These are phyloP conservation scores for Emericellopsis atlantica DNA, from an alignment of 2,329 filamentous ascomycete genomes.

Conservation along the genomic window DNA sequence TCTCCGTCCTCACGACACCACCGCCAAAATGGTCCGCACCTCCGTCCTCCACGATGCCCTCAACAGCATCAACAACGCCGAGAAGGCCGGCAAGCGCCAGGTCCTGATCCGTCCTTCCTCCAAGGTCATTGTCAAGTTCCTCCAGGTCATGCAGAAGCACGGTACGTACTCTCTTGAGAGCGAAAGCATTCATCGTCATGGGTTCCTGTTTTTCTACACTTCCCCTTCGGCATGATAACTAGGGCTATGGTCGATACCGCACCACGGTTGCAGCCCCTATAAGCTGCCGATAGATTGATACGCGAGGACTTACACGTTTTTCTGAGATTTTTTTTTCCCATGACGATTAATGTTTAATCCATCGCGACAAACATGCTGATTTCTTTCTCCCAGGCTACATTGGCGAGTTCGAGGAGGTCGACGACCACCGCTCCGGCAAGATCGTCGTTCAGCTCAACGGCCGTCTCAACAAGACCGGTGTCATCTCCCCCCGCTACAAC, in stretches of 20 bases:
- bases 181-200: neutral
- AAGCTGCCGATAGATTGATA: constrained; percentile 96
- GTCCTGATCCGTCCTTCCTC: constrained; percentile 95
- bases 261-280: constrained; percentile 95
- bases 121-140: constrained; percentile 99
- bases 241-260: constrained; percentile 72
- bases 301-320: constrained; percentile 93
- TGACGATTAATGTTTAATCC: constrained; percentile 91
- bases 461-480: constrained; percentile 97
- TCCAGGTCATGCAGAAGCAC: constrained; percentile 98
- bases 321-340: constrained; percentile 39
- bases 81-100: constrained; percentile 99
- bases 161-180: constrained; percentile 52
- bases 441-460: constrained; percentile 99
- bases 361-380: constrained; percentile 71
- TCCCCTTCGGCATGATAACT: constrained; percentile 97
- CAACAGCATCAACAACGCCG: constrained; percentile 99
- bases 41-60: constrained; percentile 99
- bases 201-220: neutral
- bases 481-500: constrained; percentile 99
- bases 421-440: constrained; percentile 99
- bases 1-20: constrained; percentile 41
- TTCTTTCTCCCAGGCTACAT: constrained; percentile 65
- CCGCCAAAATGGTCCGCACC: constrained; percentile 95
- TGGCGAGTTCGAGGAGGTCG: constrained; percentile 98